Evolutionary conservation across 164 flowering plant genomes (phyloP).

Genomic region (Umbilicus rupestris): DNA sequence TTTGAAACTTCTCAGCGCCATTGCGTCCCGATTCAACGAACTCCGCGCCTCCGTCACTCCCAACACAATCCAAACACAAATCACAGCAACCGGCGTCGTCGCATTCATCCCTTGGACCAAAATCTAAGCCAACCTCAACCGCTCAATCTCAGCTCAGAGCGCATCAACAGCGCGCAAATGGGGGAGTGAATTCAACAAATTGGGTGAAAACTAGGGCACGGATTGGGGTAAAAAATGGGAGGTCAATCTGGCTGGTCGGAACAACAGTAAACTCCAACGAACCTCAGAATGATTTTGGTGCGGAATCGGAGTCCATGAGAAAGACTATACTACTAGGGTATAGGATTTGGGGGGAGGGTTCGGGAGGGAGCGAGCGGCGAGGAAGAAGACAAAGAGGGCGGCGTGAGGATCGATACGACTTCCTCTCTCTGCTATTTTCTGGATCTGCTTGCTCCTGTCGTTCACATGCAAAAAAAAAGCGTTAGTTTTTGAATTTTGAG

Average conservation of each 20-base stretch:
- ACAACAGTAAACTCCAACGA: not conserved
- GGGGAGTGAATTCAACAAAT: not conserved
- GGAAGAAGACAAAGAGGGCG: conserved; percentile 1
- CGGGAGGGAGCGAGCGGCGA: not conserved
- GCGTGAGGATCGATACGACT: conserved; percentile 1
- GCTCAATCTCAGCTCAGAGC: not conserved
- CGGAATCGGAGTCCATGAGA: not conserved
- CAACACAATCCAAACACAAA: not conserved
- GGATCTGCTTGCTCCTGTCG: not conserved
- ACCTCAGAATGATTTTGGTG: not conserved
- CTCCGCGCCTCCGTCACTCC: not conserved
- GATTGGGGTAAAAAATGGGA: not conserved
- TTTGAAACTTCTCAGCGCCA: conserved; percentile 39
- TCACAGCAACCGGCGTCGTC: not conserved
- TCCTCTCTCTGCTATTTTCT: not conserved
- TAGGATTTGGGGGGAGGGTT: not conserved
- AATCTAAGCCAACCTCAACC: not conserved
- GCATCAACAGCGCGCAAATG: not conserved
- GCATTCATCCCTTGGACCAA: not conserved
- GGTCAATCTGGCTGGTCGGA: not conserved
- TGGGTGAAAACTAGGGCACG: not conserved
- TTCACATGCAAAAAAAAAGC: conserved; percentile 5
- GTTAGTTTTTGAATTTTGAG: not conserved
- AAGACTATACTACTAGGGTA: too few species aligned
- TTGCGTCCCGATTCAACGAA: conserved; percentile 17